Conservation (phyloP, 257 asterid genomes). For the Solanum ossicruentum region DNA sequence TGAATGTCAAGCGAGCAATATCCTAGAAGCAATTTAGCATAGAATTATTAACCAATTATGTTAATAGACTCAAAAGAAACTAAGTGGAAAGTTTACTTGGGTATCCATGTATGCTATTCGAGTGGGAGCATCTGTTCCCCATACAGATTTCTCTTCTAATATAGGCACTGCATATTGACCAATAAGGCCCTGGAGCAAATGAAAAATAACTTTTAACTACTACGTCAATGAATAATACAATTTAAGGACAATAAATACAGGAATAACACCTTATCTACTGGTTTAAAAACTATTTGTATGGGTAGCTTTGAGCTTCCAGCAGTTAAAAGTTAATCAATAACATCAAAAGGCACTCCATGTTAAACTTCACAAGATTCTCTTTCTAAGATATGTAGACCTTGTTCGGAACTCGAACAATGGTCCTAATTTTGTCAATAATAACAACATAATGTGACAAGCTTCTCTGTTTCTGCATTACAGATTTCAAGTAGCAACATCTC, state of each 20-base stretch:
- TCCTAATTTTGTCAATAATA: background rate
- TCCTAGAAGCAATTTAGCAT: conserved; percentile 37
- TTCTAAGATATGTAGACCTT: background rate
- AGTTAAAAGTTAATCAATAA: background rate
- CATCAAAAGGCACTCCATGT: background rate
- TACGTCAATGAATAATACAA: conserved; percentile 1
- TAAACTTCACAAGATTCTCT: background rate
- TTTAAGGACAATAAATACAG: background rate
- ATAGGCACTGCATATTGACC: conserved; percentile 99
- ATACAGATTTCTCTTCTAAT: conserved; percentile 89
- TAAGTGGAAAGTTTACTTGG: conserved; percentile 34
- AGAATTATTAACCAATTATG: background rate
- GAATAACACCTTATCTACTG: background rate
- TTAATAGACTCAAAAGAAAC: background rate
- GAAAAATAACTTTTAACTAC: conserved; percentile 1
- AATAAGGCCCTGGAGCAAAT: conserved; percentile 60
- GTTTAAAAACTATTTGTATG: background rate
- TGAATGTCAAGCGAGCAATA: conserved; percentile 85
- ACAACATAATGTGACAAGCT: background rate
- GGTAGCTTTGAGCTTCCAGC: background rate
- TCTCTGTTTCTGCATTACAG: background rate
- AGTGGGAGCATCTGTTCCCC: conserved; percentile 99
- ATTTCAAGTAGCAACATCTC: background rate
- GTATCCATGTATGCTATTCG: conserved; percentile 98
- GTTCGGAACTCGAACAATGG: background rate